phyloP scores from a whole-genome alignment of 2,329 filamentous ascomycete species.

The Arachnopeziza araneosa region DNA sequence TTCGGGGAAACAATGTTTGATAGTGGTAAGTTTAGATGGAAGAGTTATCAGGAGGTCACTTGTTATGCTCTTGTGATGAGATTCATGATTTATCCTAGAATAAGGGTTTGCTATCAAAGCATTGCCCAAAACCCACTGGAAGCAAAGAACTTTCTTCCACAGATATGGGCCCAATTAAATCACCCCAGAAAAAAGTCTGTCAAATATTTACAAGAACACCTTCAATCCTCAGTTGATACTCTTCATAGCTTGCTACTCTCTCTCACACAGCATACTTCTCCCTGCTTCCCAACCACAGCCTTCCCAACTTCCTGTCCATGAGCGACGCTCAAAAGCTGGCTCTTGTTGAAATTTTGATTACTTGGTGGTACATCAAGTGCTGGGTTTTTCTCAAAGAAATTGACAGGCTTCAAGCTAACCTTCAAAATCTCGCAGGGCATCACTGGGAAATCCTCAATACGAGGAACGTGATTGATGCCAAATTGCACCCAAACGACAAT shows the following conservation, averaged over 20 bases:
- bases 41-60: no score
- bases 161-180: no score
- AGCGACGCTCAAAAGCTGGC: conserved; percentile 18
- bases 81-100: no score
- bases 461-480: conserved; percentile 58
- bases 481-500: conserved; percentile 54
- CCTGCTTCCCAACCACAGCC: conserved; percentile 17
- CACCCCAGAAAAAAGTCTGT: no score
- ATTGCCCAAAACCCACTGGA: no score
- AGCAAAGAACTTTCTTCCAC: no score
- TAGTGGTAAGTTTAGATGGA: no score
- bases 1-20: no score
- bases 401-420: conserved; percentile 44
- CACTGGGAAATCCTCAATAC: conserved; percentile 62
- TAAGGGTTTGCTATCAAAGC: no score
- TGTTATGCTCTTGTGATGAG: no score
- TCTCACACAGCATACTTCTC: conserved; percentile 22
- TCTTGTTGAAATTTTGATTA: conserved; percentile 39
- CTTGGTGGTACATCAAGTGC: conserved; percentile 44
- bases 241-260: conserved; percentile 19
- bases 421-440: conserved; percentile 57
- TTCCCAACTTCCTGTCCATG: conserved; percentile 15
- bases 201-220: no score
- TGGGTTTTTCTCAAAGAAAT: conserved; percentile 48
- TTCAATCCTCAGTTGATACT: background rate